Evolutionary conservation across 306 rosid species (phyloP).

Genomic region (Senna tora): DNA sequence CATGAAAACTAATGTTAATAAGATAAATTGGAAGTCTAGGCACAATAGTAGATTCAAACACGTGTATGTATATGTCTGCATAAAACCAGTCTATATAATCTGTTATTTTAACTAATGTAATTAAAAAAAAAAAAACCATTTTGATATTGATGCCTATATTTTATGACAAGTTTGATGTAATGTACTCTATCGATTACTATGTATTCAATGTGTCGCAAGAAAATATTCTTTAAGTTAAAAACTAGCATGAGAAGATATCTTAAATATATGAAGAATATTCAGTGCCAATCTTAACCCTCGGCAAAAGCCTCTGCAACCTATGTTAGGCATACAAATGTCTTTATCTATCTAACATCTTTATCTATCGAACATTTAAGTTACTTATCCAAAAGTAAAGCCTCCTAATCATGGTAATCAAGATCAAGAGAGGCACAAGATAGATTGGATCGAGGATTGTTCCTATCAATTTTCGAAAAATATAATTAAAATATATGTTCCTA

Average conservation of each 20-base stretch:
- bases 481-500: not conserved
- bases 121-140: too few relatives aligned
- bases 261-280: not conserved
- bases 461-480: too few relatives aligned
- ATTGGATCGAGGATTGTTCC: too few relatives aligned
- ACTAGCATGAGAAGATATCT: not conserved
- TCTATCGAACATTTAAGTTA: not conserved
- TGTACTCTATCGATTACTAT: not conserved
- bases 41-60: not conserved
- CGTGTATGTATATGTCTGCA: slow-evolving; percentile 4
- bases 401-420: not conserved
- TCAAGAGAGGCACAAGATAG: too few relatives aligned
- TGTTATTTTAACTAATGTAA: not conserved
- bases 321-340: slow-evolving; percentile 4
- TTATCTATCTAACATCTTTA: too few relatives aligned
- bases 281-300: not conserved
- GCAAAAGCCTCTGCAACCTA: slow-evolving; percentile 11
- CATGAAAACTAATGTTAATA: not conserved
- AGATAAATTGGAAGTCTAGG: not conserved
- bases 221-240: not conserved
- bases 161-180: too few relatives aligned
- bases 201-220: not conserved
- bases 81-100: not conserved
- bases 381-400: slow-evolving; percentile 13
- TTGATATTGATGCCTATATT: too few relatives aligned